Evolutionary conservation across 805 yeast genomes (phyloP), one percentile per base, ranked within the genome.

Genomic region (Saturnispora saitoi): DNA sequence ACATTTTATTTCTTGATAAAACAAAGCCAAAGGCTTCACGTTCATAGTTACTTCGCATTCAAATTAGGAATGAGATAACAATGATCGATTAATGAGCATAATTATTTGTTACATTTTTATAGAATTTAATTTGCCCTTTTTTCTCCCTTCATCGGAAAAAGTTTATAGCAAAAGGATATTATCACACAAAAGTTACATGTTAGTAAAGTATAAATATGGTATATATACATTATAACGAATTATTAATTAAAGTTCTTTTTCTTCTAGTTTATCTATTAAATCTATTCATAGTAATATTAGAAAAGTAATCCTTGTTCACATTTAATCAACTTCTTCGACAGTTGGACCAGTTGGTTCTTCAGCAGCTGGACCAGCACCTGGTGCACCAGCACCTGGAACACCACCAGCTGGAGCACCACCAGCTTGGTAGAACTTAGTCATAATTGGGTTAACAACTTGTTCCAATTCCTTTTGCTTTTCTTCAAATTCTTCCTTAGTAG

Each of bases 391-490:
- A 63, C 82, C 84, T 59, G 75, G 70, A 66, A 56, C 58, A 66
- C 54, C 77, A 61, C 76, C 77, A 54, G 73, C 75, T 63, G 88
- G 89, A 61, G 83, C 84, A 70, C 88, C 95, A 69, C 89, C 95
- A 59, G 83, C 89, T 71, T 86, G 93, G 83, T 91, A 91, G 79
- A 93, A 88, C 80, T 90, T 88, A 70, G 88, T 80, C 88, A 90
- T 84, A 73, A 90, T 87, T 70, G 97, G 97, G 80, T 90, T 90
- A 59, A 96, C 95, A 71, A 83, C 77, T 60, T 80, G 84, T 78
- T 91, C 97, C 65, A 90, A 82, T 74, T 89, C 96, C 83, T 90
- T 90, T 77, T 89, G 95, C 77, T 79, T 84, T 73, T 85, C 95
- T 66, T 80, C 77, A 70, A 73, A 90, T 78, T 90, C 98, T 68